A percentile compares a stretch with the other conserved stretches of the same genome.
Evolutionary conservation across 2,329 filamentous ascomycete genomes (phyloP).

Genomic region (Beauveria sp.): DNA sequence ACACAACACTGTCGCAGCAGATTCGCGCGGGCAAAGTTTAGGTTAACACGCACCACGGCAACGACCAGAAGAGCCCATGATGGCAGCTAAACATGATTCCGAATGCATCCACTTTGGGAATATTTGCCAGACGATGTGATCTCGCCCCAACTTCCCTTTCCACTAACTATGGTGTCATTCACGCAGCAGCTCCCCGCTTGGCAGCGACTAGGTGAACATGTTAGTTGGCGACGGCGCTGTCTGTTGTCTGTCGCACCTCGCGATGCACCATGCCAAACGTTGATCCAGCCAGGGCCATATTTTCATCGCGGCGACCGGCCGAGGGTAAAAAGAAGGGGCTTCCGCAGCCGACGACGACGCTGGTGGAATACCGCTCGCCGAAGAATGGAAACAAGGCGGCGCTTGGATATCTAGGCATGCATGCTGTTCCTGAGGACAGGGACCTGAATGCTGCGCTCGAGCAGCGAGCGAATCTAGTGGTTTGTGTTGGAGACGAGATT

Average conservation of each 20-base stretch:
- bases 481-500: slow-evolving; percentile 22
- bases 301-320: slow-evolving; percentile 3
- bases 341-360: slow-evolving; percentile 21
- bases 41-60: slow-evolving; percentile 59
- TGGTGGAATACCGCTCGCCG: slow-evolving; percentile 18
- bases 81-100: neutral
- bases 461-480: slow-evolving; percentile 8
- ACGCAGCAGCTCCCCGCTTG: neutral
- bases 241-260: slow-evolving; percentile 15
- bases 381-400: slow-evolving; percentile 21
- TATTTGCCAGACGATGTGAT: neutral
- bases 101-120: neutral
- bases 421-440: slow-evolving; percentile 21
- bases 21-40: slow-evolving; percentile 58
- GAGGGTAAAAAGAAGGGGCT: slow-evolving; percentile 15
- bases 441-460: slow-evolving; percentile 11
- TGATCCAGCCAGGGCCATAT: slow-evolving; percentile 10
- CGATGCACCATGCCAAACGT: slow-evolving; percentile 17
- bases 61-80: slow-evolving; percentile 61
- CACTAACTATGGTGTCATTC: neutral
- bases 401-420: slow-evolving; percentile 23
- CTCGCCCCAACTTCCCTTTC: neutral
- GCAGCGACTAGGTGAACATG: neutral
- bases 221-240: slow-evolving; percentile 9
- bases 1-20: slow-evolving; percentile 47